These are phyloP conservation scores for Boletus calvinii DNA, from an alignment of 1,284 basidiomycete genomes.

Conservation along the genomic window DNA sequence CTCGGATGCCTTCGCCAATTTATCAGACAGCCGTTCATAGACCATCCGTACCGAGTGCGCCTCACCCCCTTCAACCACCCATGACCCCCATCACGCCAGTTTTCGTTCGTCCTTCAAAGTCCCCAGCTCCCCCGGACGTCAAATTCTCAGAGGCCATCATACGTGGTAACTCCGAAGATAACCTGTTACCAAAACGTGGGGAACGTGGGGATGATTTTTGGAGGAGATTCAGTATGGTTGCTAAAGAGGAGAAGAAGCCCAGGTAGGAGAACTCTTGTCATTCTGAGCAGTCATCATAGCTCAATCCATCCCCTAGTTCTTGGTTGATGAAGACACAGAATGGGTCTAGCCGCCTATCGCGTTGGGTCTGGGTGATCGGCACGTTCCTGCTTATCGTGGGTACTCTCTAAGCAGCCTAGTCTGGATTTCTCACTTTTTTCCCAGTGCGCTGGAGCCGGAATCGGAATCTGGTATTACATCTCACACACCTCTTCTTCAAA, in stretches of 20 bases:
- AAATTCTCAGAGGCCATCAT: slow-evolving; percentile 61
- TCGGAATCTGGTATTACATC: slow-evolving; percentile 60
- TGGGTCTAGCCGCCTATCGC: slow-evolving; percentile 50
- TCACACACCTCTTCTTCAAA: slow-evolving; percentile 50
- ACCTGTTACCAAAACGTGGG: slow-evolving; percentile 60
- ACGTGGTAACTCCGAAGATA: slow-evolving; percentile 66
- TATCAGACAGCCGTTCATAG: slow-evolving; percentile 35
- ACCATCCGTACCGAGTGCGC: slow-evolving; percentile 42
- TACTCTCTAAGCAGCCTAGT: slow-evolving; percentile 6
- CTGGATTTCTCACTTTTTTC: not conserved
- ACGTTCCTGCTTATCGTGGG: slow-evolving; percentile 55
- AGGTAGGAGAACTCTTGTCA: slow-evolving; percentile 40
- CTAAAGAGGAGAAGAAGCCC: slow-evolving; percentile 62
- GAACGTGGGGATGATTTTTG: slow-evolving; percentile 80
- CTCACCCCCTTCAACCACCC: slow-evolving; percentile 73
- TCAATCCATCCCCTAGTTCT: slow-evolving; percentile 38
- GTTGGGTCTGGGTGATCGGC: slow-evolving; percentile 70
- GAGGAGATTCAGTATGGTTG: slow-evolving; percentile 81
- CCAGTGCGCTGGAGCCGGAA: slow-evolving; percentile 50
- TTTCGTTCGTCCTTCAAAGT: slow-evolving; percentile 64
- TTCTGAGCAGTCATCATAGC: not conserved
- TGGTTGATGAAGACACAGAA: slow-evolving; percentile 67
- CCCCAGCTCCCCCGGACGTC: slow-evolving; percentile 41
- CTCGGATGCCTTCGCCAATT: slow-evolving; percentile 35
- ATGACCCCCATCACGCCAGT: slow-evolving; percentile 75